Conservation (phyloP, 805 yeast species). For the Nakazawaea laoshanensis region DNA sequence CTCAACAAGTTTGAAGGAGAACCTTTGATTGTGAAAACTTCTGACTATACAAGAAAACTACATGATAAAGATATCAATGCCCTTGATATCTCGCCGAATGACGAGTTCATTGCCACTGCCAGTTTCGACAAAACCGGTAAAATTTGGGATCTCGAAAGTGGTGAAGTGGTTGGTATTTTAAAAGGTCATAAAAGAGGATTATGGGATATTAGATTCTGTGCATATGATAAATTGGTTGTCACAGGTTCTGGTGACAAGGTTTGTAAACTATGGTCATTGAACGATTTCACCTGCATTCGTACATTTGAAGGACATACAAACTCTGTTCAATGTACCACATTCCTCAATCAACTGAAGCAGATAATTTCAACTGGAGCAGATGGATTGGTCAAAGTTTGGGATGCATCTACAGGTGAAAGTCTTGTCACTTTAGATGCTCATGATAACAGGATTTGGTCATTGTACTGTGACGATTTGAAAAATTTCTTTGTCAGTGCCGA, state of each 20-base stretch:
- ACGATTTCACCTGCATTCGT: conserved; percentile 62
- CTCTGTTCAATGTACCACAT: conserved; percentile 77
- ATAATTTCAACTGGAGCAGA: conserved; percentile 84
- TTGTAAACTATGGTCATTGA: conserved; percentile 79
- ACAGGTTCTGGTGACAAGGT: conserved; percentile 95
- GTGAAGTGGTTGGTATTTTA: conserved; percentile 78
- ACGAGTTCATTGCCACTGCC: conserved; percentile 83
- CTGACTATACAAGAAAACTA: conserved; percentile 89
- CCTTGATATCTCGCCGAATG: conserved; percentile 85
- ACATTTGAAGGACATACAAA: conserved; percentile 95
- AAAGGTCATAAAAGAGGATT: conserved; percentile 92
- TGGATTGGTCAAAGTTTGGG: conserved; percentile 92
- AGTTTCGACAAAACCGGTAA: conserved; percentile 90
- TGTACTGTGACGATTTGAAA: conserved; percentile 63
- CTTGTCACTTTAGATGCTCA: conserved; percentile 83
- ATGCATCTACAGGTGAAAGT: conserved; percentile 63
- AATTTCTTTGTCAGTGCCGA: conserved; percentile 75
- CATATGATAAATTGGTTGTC: conserved; percentile 64
- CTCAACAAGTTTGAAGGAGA: conserved; percentile 13
- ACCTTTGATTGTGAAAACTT: conserved; percentile 36
- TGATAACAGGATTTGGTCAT: conserved; percentile 90
- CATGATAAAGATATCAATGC: conserved; percentile 95
- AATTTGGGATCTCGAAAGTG: conserved; percentile 79
- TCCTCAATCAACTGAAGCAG: conserved; percentile 60
- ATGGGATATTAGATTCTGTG: conserved; percentile 84